These are phyloP conservation scores for Colletotrichum aenigma DNA, from an alignment of 2,329 filamentous ascomycete genomes.

Conservation along the genomic window DNA sequence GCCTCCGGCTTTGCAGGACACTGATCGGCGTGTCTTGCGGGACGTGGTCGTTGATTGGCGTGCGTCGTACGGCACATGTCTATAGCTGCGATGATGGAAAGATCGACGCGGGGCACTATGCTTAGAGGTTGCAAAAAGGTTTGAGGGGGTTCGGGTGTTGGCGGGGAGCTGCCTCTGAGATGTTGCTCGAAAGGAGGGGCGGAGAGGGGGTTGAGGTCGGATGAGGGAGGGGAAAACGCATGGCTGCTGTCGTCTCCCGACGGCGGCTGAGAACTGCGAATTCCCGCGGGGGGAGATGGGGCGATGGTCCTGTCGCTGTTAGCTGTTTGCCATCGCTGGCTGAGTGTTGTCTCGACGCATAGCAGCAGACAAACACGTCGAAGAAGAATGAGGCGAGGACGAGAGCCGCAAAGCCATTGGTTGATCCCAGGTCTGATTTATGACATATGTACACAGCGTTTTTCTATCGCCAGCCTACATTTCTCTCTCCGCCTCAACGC, in stretches of 20 bases:
- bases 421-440: constrained; percentile 20
- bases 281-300: background rate
- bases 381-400: background rate
- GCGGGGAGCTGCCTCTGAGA: background rate
- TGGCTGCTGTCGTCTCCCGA: background rate
- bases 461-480: constrained; percentile 21
- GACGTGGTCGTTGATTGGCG: background rate
- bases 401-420: background rate
- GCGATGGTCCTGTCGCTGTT: background rate
- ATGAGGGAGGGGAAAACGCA: background rate
- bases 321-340: background rate
- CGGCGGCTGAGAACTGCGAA: background rate
- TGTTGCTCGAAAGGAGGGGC: background rate
- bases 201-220: background rate
- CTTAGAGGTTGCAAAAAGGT: background rate
- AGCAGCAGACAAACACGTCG: background rate
- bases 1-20: background rate
- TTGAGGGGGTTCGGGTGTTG: background rate
- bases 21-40: background rate
- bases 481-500: background rate
- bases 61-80: background rate
- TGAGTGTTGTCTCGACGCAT: background rate
- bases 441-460: constrained; percentile 25
- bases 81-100: background rate
- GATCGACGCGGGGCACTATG: background rate